Percentiles rank a stretch among this genome's conserved stretches.
These are phyloP conservation scores for Nakaseomyces kungkrabaensis DNA, from an alignment of 1,139 yeast species.

Conservation along the genomic window DNA sequence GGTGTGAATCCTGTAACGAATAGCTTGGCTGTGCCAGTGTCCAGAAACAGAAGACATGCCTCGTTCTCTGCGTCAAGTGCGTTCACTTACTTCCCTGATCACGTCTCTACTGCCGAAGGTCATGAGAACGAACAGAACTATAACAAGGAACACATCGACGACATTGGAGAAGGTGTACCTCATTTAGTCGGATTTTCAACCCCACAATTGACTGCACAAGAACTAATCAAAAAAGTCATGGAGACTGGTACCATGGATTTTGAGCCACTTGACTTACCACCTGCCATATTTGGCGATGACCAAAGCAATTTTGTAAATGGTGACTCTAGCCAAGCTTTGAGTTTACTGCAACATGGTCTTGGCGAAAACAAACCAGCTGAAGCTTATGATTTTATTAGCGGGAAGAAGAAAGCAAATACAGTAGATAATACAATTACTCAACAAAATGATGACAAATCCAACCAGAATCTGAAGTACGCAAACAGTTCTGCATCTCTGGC, in stretches of 20 bases:
- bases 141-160: slow-evolving; percentile 12
- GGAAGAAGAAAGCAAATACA: background rate
- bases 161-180: slow-evolving; percentile 27
- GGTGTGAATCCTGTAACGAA: slow-evolving; percentile 9
- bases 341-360: background rate
- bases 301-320: background rate
- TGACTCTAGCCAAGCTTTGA: background rate
- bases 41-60: slow-evolving; percentile 44
- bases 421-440: background rate
- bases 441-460: background rate
- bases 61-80: slow-evolving; percentile 79
- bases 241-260: slow-evolving; percentile 12
- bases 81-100: slow-evolving; percentile 43
- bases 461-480: background rate
- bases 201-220: slow-evolving; percentile 50
- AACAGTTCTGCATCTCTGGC: slow-evolving; percentile 3
- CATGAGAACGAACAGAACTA: slow-evolving; percentile 17
- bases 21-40: slow-evolving; percentile 1
- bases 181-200: slow-evolving; percentile 70
- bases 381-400: background rate
- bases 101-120: background rate
- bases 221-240: slow-evolving; percentile 29
- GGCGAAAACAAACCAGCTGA: background rate
- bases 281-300: slow-evolving; percentile 2
- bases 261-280: slow-evolving; percentile 4